Base-by-base conservation (phyloP, 1,284 basidiomycete genomes). In the Coriolopsis trogii region DNA sequence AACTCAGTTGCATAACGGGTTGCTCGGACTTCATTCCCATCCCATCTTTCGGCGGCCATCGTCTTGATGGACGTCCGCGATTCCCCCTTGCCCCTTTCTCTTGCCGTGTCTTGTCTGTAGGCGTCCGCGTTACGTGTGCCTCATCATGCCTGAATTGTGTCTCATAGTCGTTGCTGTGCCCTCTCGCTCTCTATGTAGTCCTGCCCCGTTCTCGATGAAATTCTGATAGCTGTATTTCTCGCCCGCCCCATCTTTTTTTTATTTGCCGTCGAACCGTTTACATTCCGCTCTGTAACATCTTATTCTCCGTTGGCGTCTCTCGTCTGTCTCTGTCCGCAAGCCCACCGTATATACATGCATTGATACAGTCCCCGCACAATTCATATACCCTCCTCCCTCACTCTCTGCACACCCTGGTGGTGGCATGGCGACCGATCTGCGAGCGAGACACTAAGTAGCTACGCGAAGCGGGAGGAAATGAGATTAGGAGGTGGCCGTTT, bases 331-430 rank as follows among this genome's bases (percentile, higher is more conserved):
- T n/a, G n/a, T n/a, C n/a, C n/a, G 53, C 53, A 58, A 55, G 51
- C 49, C 50, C 49, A 30, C 42, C 57, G 57, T 59, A 56, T 53
- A 59, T 59, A 59, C 57, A 59, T 58, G 39, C 45, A 42, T 37
- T 28, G 37, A 46, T 52, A 52, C 53, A 55, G 46, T 51, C 49
- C 39, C 9, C 43, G 46, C 53, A 44, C 48, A 53, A 53, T 51
- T 31, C 36, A 48, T 59, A 55, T 43, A 37, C 51, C 43, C 48
- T 46, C 45, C 29, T 20, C 46, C 44, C 50, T n/a, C 30, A 34
- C 20, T 28, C n/a, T 23, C 23, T 21, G 20, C 15, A 9, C 21
- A 10, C 9, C 21, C 41, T 9, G 13, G 7, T 5, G 39, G 3
- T n/a, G n/a, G 33, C 31, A 33, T 33, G 31, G 33, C 38, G 20